Base-by-base conservation (phyloP, 306 rosid species). In the Quillaja saponaria region DNA sequence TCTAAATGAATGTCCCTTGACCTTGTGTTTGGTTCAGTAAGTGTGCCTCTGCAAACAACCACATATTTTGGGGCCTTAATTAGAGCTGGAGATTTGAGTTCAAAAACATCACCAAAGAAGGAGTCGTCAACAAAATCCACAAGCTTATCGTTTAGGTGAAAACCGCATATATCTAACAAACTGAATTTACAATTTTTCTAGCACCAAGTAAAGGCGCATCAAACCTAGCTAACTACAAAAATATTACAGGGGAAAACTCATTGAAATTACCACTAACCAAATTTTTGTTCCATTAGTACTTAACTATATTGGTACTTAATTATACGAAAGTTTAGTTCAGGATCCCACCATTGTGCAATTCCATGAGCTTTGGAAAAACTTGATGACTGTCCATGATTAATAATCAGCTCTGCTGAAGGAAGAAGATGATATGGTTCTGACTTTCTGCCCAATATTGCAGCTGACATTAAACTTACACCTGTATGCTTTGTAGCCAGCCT, bases 311-410 rank as follows among this genome's bases (percentile, higher is more conserved):
- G n/a, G n/a, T n/a, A 25, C 31, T 1, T 25, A 4, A n/a, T n/a
- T n/a, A n/a, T n/a, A n/a, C n/a, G 66, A 55, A 0, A 55, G 3
- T 9, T 73, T 4, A 61, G 35, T 41, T 21, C 12, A 34, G 58
- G 77, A 38, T 55, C 18, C 72, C 76, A 78, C 79, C 79, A 73
- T 18, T 68, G 79, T 13, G 45, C 47, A 59, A 64, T 10, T 21
- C 72, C 64, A 48, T 72, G 79, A 25, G 72, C 60, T 2, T 21
- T 11, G 31, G 34, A 60, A 21, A 57, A 37, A 37, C 44, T 33
- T 3, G 58, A 14, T 0, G 71, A n/a, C 3, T 51, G 55, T 50
- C 40, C 50, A 17, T 0, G 35, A 47, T 63, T 78, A 13, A 65
- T 52, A 14, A 33, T 59, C n/a, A 78, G 40, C 34, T 28, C 37